These are phyloP conservation scores for Claviceps citrina DNA, from an alignment of 2,329 filamentous ascomycete genomes.

Conservation along the genomic window DNA sequence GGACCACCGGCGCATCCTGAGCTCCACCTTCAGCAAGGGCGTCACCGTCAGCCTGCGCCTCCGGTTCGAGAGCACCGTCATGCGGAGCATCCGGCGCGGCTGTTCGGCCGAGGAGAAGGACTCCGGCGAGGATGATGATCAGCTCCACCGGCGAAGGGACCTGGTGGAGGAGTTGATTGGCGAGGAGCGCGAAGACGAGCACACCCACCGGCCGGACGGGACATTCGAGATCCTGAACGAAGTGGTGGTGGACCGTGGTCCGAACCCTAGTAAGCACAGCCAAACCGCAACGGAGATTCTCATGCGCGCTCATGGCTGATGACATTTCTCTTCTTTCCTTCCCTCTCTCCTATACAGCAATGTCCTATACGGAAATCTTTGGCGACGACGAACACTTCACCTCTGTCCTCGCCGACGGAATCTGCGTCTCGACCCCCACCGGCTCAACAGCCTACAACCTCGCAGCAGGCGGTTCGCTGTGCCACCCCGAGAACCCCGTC, in stretches of 20 bases:
- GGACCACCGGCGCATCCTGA: slow-evolving; percentile 53
- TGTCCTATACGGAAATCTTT: slow-evolving; percentile 85
- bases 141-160: slow-evolving; percentile 37
- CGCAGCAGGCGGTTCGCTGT: slow-evolving; percentile 85
- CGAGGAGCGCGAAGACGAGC: slow-evolving; percentile 67
- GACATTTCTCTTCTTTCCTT: not conserved
- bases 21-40: slow-evolving; percentile 60
- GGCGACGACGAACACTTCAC: slow-evolving; percentile 94
- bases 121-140: slow-evolving; percentile 21
- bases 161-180: slow-evolving; percentile 82
- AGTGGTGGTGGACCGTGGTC: slow-evolving; percentile 87
- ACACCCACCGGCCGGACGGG: slow-evolving; percentile 71
- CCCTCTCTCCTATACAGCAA: slow-evolving; percentile 37
- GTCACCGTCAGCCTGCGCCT: slow-evolving; percentile 77
- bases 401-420: slow-evolving; percentile 78
- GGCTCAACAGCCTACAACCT: slow-evolving; percentile 93
- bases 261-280: slow-evolving; percentile 77
- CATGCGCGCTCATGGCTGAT: too few relatives aligned
- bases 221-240: slow-evolving; percentile 91
- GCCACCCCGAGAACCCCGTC: slow-evolving; percentile 90
- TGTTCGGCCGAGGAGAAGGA: slow-evolving; percentile 13
- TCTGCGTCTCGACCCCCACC: slow-evolving; percentile 87
- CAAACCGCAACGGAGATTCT: too few relatives aligned
- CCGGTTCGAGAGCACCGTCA: slow-evolving; percentile 84
- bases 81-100: slow-evolving; percentile 50